These are phyloP conservation scores for Claviceps spartinae DNA, from an alignment of 2,329 filamentous ascomycete genomes.

Conservation along the genomic window DNA sequence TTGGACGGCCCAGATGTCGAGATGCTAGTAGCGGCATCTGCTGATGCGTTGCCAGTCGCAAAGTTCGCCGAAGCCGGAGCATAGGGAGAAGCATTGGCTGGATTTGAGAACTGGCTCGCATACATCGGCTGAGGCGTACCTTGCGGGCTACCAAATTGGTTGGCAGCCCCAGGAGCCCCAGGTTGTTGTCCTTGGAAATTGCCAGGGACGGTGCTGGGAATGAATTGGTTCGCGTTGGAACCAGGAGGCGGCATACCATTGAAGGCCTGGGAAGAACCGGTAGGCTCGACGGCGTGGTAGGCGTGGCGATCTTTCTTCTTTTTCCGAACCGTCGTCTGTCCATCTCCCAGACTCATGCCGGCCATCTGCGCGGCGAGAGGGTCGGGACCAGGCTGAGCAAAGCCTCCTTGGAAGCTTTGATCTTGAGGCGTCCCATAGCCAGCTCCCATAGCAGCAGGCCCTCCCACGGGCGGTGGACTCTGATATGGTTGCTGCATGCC, in stretches of 20 bases:
- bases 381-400: conserved; percentile 27
- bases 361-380: conserved; percentile 62
- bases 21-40: conserved; percentile 20
- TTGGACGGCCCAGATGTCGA: conserved; percentile 27
- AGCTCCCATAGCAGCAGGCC: conserved; percentile 3
- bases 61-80: conserved; percentile 14
- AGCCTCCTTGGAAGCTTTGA: conserved; percentile 14
- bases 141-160: conserved; percentile 32
- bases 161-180: conserved; percentile 20
- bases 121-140: conserved; percentile 26
- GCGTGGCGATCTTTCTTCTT: conserved; percentile 96
- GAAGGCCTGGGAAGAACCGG: conserved; percentile 54
- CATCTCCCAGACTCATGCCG: conserved; percentile 51
- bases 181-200: conserved; percentile 11
- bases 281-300: conserved; percentile 71
- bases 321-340: conserved; percentile 40
- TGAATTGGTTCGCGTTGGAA: conserved; percentile 30
- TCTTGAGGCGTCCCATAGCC: conserved; percentile 22
- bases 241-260: conserved; percentile 51
- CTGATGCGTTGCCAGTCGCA: conserved; percentile 10
- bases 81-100: conserved; percentile 31
- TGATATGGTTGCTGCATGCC: conserved; percentile 3
- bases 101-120: conserved; percentile 47
- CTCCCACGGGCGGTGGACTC: conserved; percentile 2
- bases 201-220: conserved; percentile 18